Evolutionary conservation across 331 rosid species (phyloP), one percentile per base, ranked within the genome.

Genomic region (Malus hybrid): DNA sequence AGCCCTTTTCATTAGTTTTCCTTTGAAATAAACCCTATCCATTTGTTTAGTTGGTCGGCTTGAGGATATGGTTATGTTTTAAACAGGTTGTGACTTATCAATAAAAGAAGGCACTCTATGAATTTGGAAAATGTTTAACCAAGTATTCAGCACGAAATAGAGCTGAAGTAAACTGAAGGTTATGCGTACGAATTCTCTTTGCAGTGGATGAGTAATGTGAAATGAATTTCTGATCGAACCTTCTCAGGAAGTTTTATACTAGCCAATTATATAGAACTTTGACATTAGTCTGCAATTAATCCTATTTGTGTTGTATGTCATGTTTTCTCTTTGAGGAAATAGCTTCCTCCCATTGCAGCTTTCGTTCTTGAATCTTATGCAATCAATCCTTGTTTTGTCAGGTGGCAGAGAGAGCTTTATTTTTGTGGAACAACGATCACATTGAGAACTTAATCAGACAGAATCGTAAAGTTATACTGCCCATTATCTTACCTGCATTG

Each of bases 381-480:
- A 56, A 39, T 27, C 48, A 12, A 64, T 70, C 52, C 28, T 32
- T 68, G 46, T 44, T 48, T n/a, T 73, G 22, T 65, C 77, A 90
- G 92, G 95, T 87, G 63, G 92, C 92, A 11, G 96, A 90, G 73
- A 84, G 92, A 80, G 90, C 88, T 33, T 66, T 87, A 76, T 89
- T 85, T 79, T 75, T 89, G 74, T 89, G 94, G 91, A 89, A 85
- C 83, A 87, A 78, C 2, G 90, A 90, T 75, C 95, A 87, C 69
- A 73, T 90, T 69, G 87, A 84, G 75, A 90, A 81, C 85, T 68
- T 90, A 59, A 84, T 87, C 81, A 87, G 79, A 77, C 92, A 86
- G 79, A 86, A 90, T 72, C 75, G 86, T 64, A 85, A 82, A 73
- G 92, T 87, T 50, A 79, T 87, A 61, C 86, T 89, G 28, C 95